phyloP scores from a whole-genome alignment of 2,329 filamentous ascomycete genomes.

The Neofusicoccum parvum region DNA sequence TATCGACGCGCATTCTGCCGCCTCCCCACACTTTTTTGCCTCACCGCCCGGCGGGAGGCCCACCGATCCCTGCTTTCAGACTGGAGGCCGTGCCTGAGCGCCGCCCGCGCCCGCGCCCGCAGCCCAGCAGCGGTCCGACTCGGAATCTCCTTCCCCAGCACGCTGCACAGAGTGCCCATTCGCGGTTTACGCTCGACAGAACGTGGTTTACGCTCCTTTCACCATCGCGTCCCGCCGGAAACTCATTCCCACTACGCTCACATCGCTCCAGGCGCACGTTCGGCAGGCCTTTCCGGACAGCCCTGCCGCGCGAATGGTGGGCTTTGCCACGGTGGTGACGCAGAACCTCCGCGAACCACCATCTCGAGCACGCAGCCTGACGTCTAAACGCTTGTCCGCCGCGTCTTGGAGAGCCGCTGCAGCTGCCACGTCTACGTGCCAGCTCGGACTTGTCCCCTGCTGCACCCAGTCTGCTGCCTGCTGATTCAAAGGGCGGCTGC shows the following conservation, averaged over 20 bases:
- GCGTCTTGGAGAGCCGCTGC: background rate
- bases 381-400: background rate
- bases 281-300: no score
- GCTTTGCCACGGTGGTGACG: background rate
- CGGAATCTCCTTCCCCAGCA: conserved; percentile 14
- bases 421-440: background rate
- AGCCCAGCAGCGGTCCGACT: no score
- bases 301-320: no score
- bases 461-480: background rate
- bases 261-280: background rate
- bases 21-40: conserved; percentile 9
- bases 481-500: background rate
- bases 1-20: conserved; percentile 5
- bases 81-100: background rate
- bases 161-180: background rate
- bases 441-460: background rate
- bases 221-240: background rate
- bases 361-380: background rate
- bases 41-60: conserved; percentile 9
- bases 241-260: conserved; percentile 11
- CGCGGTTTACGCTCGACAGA: background rate
- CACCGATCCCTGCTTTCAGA: background rate
- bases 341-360: background rate
- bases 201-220: background rate
- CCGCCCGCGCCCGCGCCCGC: background rate